phyloP scores from a whole-genome alignment of 2,329 filamentous ascomycete species.

The Aspergillus cejpii region DNA sequence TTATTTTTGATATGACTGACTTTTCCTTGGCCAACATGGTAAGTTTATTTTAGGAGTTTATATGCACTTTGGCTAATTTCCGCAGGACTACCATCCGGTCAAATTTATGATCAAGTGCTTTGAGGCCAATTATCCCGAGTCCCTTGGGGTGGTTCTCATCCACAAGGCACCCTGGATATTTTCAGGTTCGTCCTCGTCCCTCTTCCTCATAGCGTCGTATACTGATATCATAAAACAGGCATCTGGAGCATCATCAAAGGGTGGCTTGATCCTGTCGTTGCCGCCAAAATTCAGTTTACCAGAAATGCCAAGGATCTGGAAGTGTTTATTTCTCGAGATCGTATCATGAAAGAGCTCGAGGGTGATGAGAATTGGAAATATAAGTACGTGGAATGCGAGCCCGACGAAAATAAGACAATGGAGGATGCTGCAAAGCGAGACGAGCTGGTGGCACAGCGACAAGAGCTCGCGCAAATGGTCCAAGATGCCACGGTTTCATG shows the following conservation, averaged over 20 bases:
- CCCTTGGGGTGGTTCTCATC: conserved; percentile 78
- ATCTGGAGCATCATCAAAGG: conserved; percentile 93
- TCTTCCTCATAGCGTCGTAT: background rate
- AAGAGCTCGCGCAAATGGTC: conserved; percentile 61
- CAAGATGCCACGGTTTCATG: conserved; percentile 70
- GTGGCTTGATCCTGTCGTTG: conserved; percentile 96
- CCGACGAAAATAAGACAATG: conserved; percentile 71
- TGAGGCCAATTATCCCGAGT: conserved; percentile 96
- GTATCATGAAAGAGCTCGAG: conserved; percentile 75
- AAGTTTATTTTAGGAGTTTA: conserved; percentile 25
- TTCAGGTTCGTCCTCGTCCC: conserved; percentile 55
- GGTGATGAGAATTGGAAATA: conserved; percentile 83
- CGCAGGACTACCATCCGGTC: conserved; percentile 80
- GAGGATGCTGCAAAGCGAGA: conserved; percentile 59
- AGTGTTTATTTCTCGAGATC: conserved; percentile 62
- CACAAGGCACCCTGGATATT: conserved; percentile 98
- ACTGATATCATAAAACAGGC: conserved; percentile 44
- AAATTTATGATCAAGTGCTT: conserved; percentile 99
- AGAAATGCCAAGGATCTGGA: conserved; percentile 73
- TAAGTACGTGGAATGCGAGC: conserved; percentile 66
- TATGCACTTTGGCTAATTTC: conserved; percentile 2
- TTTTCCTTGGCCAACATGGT: conserved; percentile 95
- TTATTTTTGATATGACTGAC: conserved; percentile 92
- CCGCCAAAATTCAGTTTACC: conserved; percentile 87
- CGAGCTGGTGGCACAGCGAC: conserved; percentile 57